Evolutionary conservation across 495 filamentous ascomycete species (phyloP).

Genomic region (Paragyromitra xinjiangensis): DNA sequence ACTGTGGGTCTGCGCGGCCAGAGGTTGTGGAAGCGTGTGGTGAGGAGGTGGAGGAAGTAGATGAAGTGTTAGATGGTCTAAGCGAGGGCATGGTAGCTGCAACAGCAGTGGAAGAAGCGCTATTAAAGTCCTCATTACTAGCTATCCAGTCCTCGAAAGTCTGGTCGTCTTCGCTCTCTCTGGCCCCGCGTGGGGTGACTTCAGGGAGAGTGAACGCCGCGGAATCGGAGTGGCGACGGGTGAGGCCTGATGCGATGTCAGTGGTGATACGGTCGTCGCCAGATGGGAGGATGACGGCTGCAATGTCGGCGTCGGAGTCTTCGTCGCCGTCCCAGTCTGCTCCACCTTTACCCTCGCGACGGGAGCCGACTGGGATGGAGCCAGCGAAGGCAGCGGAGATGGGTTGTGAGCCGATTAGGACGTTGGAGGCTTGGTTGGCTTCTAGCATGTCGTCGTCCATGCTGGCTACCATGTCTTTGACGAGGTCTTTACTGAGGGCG

Average conservation of each 20-base stretch:
- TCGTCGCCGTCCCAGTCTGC: conserved; percentile 39
- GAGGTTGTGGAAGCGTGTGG: conserved; percentile 5
- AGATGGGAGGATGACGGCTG: conserved; percentile 39
- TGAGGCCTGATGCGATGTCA: conserved; percentile 26
- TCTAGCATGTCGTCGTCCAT: conserved; percentile 82
- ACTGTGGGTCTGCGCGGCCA: background rate
- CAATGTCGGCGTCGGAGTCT: conserved; percentile 33
- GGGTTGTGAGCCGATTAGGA: conserved; percentile 78
- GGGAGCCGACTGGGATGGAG: conserved; percentile 63
- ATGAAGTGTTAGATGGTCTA: conserved; percentile 14
- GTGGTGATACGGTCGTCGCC: conserved; percentile 32
- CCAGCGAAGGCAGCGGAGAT: conserved; percentile 78
- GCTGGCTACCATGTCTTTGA: conserved; percentile 80
- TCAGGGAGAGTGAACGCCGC: conserved; percentile 11
- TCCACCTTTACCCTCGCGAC: conserved; percentile 27
- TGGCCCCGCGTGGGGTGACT: background rate
- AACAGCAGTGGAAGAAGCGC: conserved; percentile 28
- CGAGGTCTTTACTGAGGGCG: conserved; percentile 82
- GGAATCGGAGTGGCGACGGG: conserved; percentile 7
- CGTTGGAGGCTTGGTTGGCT: conserved; percentile 73
- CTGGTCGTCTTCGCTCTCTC: conserved; percentile 28
- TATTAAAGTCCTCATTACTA: conserved; percentile 28
- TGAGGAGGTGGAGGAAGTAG: conserved; percentile 24
- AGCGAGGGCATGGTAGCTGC: conserved; percentile 39
- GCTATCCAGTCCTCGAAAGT: conserved; percentile 44